phyloP scores from a whole-genome alignment of 202 grass and related monocot genomes.

The Cymbopogon flexuosus region DNA sequence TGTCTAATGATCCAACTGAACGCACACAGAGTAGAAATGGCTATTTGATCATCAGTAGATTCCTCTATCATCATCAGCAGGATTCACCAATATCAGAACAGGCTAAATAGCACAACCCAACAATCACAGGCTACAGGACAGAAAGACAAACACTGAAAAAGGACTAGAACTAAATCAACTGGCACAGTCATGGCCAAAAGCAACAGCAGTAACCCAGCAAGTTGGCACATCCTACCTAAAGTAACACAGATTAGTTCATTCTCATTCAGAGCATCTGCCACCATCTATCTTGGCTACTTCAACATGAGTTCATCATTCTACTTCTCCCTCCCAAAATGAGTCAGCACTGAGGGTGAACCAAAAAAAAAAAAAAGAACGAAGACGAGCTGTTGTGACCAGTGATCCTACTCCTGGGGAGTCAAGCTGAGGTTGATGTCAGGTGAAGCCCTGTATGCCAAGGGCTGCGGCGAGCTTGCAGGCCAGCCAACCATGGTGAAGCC shows the following conservation, averaged over 20 bases:
- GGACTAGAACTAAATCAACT: not conserved
- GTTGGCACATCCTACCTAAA: not conserved
- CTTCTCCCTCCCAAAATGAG: slow-evolving; percentile 27
- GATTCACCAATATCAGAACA: not conserved
- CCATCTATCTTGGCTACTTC: not conserved
- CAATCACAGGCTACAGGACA: not conserved
- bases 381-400: not conserved
- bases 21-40: not conserved
- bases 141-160: not conserved
- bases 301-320: not conserved
- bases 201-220: slow-evolving; percentile 3
- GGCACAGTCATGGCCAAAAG: not conserved
- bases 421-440: slow-evolving; percentile 82
- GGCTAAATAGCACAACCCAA: not conserved
- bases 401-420: slow-evolving; percentile 54
- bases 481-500: slow-evolving; percentile 51
- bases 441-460: slow-evolving; percentile 45
- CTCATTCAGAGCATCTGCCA: not conserved
- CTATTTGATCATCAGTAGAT: not conserved
- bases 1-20: not conserved
- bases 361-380: slow-evolving; percentile 14
- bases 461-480: slow-evolving; percentile 42
- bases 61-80: not conserved
- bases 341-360: slow-evolving; percentile 20
- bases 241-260: slow-evolving; percentile 2